These are phyloP conservation scores for Waltergamsia citrina DNA, from an alignment of 2,329 filamentous ascomycete genomes.

Conservation along the genomic window DNA sequence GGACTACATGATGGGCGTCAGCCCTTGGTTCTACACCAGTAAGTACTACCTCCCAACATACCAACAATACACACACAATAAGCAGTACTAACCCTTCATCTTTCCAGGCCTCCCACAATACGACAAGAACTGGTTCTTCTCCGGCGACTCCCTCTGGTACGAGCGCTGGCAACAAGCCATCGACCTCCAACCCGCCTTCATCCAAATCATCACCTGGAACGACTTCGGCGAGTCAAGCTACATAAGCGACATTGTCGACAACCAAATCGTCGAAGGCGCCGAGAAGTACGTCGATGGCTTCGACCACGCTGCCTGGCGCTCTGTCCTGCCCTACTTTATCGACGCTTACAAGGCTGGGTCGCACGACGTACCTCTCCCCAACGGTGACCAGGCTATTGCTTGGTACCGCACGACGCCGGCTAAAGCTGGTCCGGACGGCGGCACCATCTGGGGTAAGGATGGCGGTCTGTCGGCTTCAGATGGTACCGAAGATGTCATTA, in stretches of 20 bases:
- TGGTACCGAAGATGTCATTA: conserved; percentile 18
- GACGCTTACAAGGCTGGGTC: conserved; percentile 35
- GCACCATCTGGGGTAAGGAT: conserved; percentile 19
- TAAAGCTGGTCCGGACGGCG: conserved; percentile 15
- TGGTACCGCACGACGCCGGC: conserved; percentile 23
- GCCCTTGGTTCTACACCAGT: conserved; percentile 53
- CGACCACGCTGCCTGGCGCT: conserved; percentile 40
- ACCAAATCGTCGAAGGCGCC: conserved; percentile 30
- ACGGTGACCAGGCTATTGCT: conserved; percentile 15
- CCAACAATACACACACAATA: too few species aligned
- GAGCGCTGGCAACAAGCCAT: conserved; percentile 46
- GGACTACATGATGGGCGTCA: conserved; percentile 43
- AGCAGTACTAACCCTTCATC: too few species aligned
- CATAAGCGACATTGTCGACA: conserved; percentile 33
- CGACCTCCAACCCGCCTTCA: conserved; percentile 32
- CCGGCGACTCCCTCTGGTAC: conserved; percentile 51
- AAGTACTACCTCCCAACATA: too few species aligned
- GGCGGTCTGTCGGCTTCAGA: conserved; percentile 11
- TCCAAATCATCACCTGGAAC: conserved; percentile 39
- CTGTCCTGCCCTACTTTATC: conserved; percentile 39
- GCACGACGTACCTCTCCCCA: conserved; percentile 13
- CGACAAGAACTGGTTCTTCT: conserved; percentile 54
- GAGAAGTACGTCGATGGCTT: conserved; percentile 35
- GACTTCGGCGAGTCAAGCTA: conserved; percentile 48
- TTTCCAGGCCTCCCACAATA: conserved; percentile 45